A percentile compares a stretch with the other conserved stretches of the same genome.
Evolutionary conservation across 495 filamentous ascomycete species (phyloP).

Genomic region (Hypoxylon cercidicola): DNA sequence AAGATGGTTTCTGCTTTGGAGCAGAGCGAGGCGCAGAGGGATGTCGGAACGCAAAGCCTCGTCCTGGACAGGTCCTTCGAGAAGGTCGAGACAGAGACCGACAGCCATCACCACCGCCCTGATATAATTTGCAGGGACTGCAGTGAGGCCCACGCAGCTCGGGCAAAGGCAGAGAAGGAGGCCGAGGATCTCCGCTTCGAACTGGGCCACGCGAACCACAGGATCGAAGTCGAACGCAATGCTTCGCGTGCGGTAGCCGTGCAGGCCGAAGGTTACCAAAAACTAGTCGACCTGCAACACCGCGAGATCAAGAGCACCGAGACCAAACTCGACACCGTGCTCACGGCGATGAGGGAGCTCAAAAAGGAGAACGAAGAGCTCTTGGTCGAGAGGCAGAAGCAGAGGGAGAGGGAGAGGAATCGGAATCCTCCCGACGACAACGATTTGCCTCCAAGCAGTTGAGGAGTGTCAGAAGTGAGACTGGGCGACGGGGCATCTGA

Average conservation of each 20-base stretch:
- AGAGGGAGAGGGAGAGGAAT: too few species aligned
- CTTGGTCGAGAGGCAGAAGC: too few species aligned
- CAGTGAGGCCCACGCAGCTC: too few species aligned
- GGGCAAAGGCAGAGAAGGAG: neutral
- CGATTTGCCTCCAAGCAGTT: neutral
- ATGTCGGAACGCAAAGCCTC: neutral
- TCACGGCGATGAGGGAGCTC: too few species aligned
- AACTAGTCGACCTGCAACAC: conserved; percentile 14
- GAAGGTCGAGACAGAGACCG: too few species aligned
- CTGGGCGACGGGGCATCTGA: too few species aligned
- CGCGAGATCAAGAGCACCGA: conserved; percentile 29
- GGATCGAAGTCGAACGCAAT: conserved; percentile 2
- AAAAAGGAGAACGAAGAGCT: neutral
- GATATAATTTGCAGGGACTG: too few species aligned
- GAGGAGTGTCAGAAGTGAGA: neutral
- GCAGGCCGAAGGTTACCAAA: conserved; percentile 12
- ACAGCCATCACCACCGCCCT: too few species aligned
- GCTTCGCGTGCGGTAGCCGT: conserved; percentile 8
- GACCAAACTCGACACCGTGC: too few species aligned
- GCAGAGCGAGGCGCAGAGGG: neutral
- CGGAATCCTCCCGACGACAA: too few species aligned
- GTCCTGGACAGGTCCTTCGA: too few species aligned
- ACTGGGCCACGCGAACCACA: neutral
- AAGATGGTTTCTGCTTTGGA: conserved; percentile 4
- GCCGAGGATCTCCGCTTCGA: conserved; percentile 1